These are phyloP conservation scores for Sporothrix luriei DNA, from an alignment of 2,329 filamentous ascomycete genomes.

Conservation along the genomic window DNA sequence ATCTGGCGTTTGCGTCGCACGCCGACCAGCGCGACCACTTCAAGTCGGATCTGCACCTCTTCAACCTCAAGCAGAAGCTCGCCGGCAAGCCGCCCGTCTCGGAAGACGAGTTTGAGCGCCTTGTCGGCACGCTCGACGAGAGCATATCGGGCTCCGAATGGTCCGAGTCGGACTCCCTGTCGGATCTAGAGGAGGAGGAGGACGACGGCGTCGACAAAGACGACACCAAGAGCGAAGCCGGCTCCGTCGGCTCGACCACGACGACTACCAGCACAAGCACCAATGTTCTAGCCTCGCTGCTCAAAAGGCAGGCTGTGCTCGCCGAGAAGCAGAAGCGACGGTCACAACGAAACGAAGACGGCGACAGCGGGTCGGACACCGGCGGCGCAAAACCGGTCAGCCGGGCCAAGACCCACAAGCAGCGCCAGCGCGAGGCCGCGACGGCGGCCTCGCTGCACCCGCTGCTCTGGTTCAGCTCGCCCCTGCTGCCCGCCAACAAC, in stretches of 20 bases:
- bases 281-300: constrained; percentile 63
- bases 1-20: constrained; percentile 68
- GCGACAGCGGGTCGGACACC: constrained; percentile 51
- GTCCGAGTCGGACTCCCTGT: constrained; percentile 68
- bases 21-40: constrained; percentile 83
- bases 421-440: constrained; percentile 59
- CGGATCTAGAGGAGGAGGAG: constrained; percentile 49
- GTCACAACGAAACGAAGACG: constrained; percentile 43
- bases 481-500: constrained; percentile 72
- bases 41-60: constrained; percentile 87
- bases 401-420: constrained; percentile 39
- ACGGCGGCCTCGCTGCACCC: constrained; percentile 48
- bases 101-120: constrained; percentile 82
- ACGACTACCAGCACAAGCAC: constrained; percentile 4
- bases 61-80: constrained; percentile 91
- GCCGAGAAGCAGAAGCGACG: constrained; percentile 49
- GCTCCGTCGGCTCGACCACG: neutral
- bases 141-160: constrained; percentile 86
- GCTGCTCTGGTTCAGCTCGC: constrained; percentile 81
- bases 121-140: constrained; percentile 85
- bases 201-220: neutral
- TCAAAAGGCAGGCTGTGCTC: constrained; percentile 82
- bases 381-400: constrained; percentile 46
- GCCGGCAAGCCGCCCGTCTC: constrained; percentile 71
- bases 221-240: constrained; percentile 51